Base-by-base conservation (phyloP, 257 asterid genomes). In the Primulina tabacum region DNA sequence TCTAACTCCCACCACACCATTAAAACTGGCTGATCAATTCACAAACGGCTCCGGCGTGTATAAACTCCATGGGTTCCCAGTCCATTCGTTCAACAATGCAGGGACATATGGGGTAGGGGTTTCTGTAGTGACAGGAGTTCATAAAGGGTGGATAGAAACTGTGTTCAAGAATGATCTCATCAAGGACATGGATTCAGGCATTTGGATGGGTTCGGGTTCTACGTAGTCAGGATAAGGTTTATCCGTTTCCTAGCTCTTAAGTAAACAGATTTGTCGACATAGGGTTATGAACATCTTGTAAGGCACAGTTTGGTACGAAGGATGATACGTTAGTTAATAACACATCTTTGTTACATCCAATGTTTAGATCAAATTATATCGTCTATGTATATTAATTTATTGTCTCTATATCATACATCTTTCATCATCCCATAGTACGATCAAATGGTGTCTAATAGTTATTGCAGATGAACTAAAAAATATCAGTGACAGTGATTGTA, bases 161-260 rank as follows among this genome's bases (percentile, higher is more conserved):
- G 86, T 85, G 64, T 80, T 85, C 74, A 71, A 76, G 71, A 82
- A 82, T 71, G 81, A 80, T 35, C 28, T 81, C 35, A 72, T 81
- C 35, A 72, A 70, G 32, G 76, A 71, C 70, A 75, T 82, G 57
- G 86, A 85, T 68, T 88, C 58, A 82, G 88, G 90, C 90, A 82
- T 75, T 81, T 85, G 67, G 88, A 85, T 72, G 90, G 90, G 62
- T 85, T 77, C 21, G 86, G 82, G 61, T 82, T 85, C 50, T 85
- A 79, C 63, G 88, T 80, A 18, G 82, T 85, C 29, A 24, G 88
- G 90, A 88, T 82, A 66, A 69, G 81, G n/a, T 28, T 43, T 57
- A 8, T 37, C 30, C 2, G 24, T 26, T 16, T 40, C 24, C 6
- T 55, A 12, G 4, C 8, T 64, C 5, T 32, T 18, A 24, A 7